A percentile compares a stretch with the other conserved stretches of the same genome.
phyloP scores from a whole-genome alignment of 1,284 basidiomycete genomes.

The Ganoderma lingzhi region DNA sequence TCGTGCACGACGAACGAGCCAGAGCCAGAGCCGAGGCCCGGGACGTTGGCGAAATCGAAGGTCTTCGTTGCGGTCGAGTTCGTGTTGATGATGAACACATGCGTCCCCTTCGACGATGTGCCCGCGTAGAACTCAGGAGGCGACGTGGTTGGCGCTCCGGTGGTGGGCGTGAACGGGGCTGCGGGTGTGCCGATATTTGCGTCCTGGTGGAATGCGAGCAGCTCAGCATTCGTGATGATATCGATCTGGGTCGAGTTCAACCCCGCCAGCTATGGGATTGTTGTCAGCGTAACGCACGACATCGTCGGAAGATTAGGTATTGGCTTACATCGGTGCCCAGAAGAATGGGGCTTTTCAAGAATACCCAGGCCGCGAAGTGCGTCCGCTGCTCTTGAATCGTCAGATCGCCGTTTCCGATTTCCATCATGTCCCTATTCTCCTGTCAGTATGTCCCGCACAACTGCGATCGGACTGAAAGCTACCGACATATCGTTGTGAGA shows the following conservation, averaged over 20 bases:
- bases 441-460: neutral
- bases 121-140: slow-evolving; percentile 62
- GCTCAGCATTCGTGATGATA: slow-evolving; percentile 59
- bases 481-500: slow-evolving; percentile 60
- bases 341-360: slow-evolving; percentile 65
- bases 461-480: neutral
- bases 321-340: slow-evolving; percentile 58
- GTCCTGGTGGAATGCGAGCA: slow-evolving; percentile 65
- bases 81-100: slow-evolving; percentile 64
- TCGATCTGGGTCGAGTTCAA: slow-evolving; percentile 51
- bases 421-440: slow-evolving; percentile 59
- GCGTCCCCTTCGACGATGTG: slow-evolving; percentile 54
- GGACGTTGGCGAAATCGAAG: slow-evolving; percentile 54
- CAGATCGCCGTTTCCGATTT: slow-evolving; percentile 59
- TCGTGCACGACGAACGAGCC: slow-evolving; percentile 56
- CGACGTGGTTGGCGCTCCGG: slow-evolving; percentile 47
- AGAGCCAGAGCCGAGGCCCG: slow-evolving; percentile 51
- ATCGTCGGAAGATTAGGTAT: no score
- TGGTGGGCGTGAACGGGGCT: slow-evolving; percentile 52
- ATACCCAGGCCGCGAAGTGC: slow-evolving; percentile 64
- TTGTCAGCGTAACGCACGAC: neutral
- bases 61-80: slow-evolving; percentile 49
- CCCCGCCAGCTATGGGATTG: slow-evolving; percentile 47
- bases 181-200: slow-evolving; percentile 53
- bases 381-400: slow-evolving; percentile 60